Evolutionary conservation across 176 grass and related monocot genomes (phyloP).

Genomic region (Oryza australiensis): DNA sequence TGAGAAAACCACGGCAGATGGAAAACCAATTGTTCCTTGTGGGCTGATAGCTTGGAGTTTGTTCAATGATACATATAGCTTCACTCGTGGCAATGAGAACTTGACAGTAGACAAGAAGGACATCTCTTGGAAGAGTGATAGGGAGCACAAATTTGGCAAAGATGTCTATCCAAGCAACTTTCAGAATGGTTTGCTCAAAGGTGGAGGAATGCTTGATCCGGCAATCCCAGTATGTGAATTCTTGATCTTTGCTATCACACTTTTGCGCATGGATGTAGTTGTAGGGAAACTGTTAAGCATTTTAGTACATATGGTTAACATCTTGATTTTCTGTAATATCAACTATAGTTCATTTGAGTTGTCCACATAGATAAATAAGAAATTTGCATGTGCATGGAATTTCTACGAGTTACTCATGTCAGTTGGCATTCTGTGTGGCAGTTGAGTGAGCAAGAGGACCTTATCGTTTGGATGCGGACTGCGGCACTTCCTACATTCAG

Average conservation of each 20-base stretch:
- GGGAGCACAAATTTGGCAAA: conserved; percentile 94
- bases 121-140: conserved; percentile 99
- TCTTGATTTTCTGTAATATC: conserved; percentile 2
- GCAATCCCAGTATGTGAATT: conserved; percentile 55
- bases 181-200: conserved; percentile 76
- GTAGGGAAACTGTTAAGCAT: background rate
- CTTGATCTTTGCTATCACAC: background rate
- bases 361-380: conserved; percentile 11
- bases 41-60: conserved; percentile 98
- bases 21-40: conserved; percentile 81
- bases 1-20: conserved; percentile 57
- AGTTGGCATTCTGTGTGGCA: conserved; percentile 37
- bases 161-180: conserved; percentile 92
- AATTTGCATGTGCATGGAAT: background rate
- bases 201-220: conserved; percentile 57
- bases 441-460: conserved; percentile 86
- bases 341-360: conserved; percentile 21
- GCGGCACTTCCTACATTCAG: conserved; percentile 93
- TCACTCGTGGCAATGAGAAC: conserved; percentile 49
- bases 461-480: conserved; percentile 92
- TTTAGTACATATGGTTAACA: conserved; percentile 14
- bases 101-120: conserved; percentile 79
- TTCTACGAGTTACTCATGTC: conserved; percentile 26
- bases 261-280: conserved; percentile 19
- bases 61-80: conserved; percentile 96